Percentiles rank a stretch among this genome's conserved stretches.
These are phyloP conservation scores for Kickxella alabastrina DNA, from an alignment of 192 early-diverging fungal species.

Conservation along the genomic window DNA sequence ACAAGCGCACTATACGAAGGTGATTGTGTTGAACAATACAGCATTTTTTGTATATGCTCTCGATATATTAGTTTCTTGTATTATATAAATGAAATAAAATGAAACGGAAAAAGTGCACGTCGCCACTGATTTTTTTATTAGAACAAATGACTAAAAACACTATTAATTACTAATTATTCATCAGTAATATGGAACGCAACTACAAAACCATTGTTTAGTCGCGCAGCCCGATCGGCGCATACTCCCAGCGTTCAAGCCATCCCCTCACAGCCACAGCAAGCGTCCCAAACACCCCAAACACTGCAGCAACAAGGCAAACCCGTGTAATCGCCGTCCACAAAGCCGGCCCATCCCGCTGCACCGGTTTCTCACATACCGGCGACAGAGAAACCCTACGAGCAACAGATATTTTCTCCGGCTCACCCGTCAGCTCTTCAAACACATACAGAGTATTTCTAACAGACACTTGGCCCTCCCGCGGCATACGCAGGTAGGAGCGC, in stretches of 20 bases:
- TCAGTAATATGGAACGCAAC: too few relatives aligned
- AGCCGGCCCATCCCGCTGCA: not conserved
- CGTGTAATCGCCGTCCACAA: not conserved
- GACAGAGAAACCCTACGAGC: constrained; percentile 13
- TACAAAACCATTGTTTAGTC: too few relatives aligned
- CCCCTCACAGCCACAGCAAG: too few relatives aligned
- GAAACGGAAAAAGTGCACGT: too few relatives aligned
- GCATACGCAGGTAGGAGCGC: constrained; percentile 20
- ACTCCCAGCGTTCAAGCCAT: too few relatives aligned
- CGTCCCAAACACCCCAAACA: too few relatives aligned
- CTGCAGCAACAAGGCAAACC: not conserved
- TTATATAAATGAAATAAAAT: not conserved
- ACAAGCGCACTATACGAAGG: too few relatives aligned
- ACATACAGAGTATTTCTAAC: constrained; percentile 14
- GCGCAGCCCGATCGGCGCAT: too few relatives aligned
- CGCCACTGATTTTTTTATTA: too few relatives aligned
- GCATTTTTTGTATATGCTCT: not conserved
- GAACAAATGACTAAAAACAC: too few relatives aligned
- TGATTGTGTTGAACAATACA: not conserved
- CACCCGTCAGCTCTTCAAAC: constrained; percentile 36
- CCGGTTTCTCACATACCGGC: not conserved
- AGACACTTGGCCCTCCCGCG: not conserved
- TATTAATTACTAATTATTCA: too few relatives aligned
- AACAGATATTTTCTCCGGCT: constrained; percentile 20
- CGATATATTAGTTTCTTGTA: not conserved